phyloP scores from a whole-genome alignment of 805 yeast species.

The Candida xiaguanensis region DNA sequence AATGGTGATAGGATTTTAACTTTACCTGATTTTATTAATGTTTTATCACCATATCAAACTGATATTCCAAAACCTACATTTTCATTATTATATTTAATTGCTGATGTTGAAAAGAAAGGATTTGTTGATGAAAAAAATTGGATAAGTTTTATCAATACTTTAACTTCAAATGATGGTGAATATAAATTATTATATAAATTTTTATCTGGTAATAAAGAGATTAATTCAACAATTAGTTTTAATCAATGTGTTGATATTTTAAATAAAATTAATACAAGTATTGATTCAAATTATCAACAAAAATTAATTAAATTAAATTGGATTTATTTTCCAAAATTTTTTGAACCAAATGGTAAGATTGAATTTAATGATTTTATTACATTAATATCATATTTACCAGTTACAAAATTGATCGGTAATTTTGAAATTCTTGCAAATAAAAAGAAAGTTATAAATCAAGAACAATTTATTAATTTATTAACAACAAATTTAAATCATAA shows the following conservation, averaged over 20 bases:
- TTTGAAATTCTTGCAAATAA: constrained; percentile 36
- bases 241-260: constrained; percentile 33
- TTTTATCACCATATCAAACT: constrained; percentile 38
- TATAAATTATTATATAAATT: constrained; percentile 25
- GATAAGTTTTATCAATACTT: constrained; percentile 59
- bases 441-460: constrained; percentile 24
- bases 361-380: constrained; percentile 37
- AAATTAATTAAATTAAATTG: constrained; percentile 40
- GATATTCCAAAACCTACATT: constrained; percentile 37
- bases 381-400: constrained; percentile 41
- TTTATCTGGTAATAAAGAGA: constrained; percentile 15
- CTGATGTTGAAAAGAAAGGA: constrained; percentile 73
- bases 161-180: constrained; percentile 29
- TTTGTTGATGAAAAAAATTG: constrained; percentile 68
- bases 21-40: constrained; percentile 33
- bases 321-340: constrained; percentile 38
- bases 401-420: constrained; percentile 42
- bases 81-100: constrained; percentile 67
- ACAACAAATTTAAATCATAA: constrained; percentile 39
- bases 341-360: constrained; percentile 37
- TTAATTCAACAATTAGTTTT: constrained; percentile 21
- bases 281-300: constrained; percentile 39
- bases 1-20: constrained; percentile 23
- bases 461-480: constrained; percentile 31
- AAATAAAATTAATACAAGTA: constrained; percentile 35